Percentiles rank a stretch among this genome's conserved stretches.
Evolutionary conservation across 805 yeast genomes (phyloP).

Genomic region (Sugiyamaella floridensis): DNA sequence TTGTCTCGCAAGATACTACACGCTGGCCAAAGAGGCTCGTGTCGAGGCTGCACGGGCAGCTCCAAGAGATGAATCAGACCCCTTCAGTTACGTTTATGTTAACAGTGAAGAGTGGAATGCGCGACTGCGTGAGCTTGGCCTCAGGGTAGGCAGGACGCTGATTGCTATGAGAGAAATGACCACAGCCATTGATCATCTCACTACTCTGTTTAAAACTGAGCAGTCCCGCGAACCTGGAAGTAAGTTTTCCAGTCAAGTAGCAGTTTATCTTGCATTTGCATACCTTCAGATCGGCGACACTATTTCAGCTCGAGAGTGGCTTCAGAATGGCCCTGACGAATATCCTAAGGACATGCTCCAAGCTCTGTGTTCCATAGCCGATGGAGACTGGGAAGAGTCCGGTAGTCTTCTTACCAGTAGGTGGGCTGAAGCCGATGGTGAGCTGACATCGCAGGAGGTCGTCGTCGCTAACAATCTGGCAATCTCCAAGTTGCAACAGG

Average conservation of each 20-base stretch:
- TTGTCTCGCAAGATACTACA: constrained; percentile 28
- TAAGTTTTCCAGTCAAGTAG: constrained; percentile 7
- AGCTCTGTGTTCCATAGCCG: constrained; percentile 23
- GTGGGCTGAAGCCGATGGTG: neutral
- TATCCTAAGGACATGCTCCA: neutral
- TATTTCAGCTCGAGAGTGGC: constrained; percentile 27
- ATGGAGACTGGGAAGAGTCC: constrained; percentile 23
- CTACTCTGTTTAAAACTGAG: constrained; percentile 12
- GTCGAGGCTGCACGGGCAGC: constrained; percentile 10
- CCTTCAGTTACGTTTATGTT: neutral
- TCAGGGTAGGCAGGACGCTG: constrained; percentile 29
- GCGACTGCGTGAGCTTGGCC: constrained; percentile 26
- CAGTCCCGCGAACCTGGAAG: neutral
- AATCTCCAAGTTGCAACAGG: constrained; percentile 21
- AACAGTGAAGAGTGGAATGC: constrained; percentile 14
- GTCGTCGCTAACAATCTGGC: constrained; percentile 14
- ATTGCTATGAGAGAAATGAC: constrained; percentile 28
- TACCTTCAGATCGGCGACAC: constrained; percentile 28
- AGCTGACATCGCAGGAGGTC: neutral
- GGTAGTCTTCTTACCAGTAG: constrained; percentile 2
- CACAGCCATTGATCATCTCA: constrained; percentile 29
- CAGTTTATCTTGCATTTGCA: constrained; percentile 19
- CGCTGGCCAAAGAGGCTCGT: constrained; percentile 32
- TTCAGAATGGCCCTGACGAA: constrained; percentile 5
- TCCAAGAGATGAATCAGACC: neutral